A percentile compares a stretch with the other conserved stretches of the same genome.
These are phyloP conservation scores for Septoria linicola DNA, from an alignment of 2,329 filamentous ascomycete genomes.

Conservation along the genomic window DNA sequence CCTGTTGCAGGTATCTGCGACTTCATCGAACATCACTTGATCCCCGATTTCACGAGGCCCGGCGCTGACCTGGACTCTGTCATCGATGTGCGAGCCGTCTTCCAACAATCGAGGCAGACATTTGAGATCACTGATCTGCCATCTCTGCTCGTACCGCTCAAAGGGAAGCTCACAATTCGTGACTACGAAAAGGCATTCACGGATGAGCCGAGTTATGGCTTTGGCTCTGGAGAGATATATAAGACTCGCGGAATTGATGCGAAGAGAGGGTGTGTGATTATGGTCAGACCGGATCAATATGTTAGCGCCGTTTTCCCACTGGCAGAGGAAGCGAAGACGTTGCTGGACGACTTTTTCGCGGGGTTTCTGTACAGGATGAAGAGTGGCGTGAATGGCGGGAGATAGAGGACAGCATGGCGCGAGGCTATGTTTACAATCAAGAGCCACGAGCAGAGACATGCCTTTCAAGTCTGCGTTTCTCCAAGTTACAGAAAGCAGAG, in stretches of 20 bases:
- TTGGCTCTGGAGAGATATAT: constrained; percentile 47
- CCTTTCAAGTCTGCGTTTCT: too few relatives aligned
- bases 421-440: too few relatives aligned
- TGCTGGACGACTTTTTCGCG: constrained; percentile 34
- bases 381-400: too few relatives aligned
- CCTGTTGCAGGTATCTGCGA: constrained; percentile 29
- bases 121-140: constrained; percentile 43
- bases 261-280: constrained; percentile 57
- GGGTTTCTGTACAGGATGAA: constrained; percentile 28
- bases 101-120: constrained; percentile 34
- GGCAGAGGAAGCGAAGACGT: constrained; percentile 20
- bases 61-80: constrained; percentile 46
- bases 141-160: constrained; percentile 46
- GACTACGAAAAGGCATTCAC: constrained; percentile 48
- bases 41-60: constrained; percentile 42
- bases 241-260: constrained; percentile 58
- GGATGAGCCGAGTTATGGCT: constrained; percentile 45
- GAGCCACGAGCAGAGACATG: too few relatives aligned
- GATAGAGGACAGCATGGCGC: too few relatives aligned
- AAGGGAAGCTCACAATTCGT: constrained; percentile 37
- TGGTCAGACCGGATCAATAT: constrained; percentile 68
- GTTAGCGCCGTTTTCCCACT: constrained; percentile 44
- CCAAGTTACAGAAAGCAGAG: too few relatives aligned
- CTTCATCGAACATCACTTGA: constrained; percentile 24
- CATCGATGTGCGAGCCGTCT: constrained; percentile 53